Conservation (phyloP, 495 filamentous ascomycete genomes). For the Lindgomyces ingoldianus region DNA sequence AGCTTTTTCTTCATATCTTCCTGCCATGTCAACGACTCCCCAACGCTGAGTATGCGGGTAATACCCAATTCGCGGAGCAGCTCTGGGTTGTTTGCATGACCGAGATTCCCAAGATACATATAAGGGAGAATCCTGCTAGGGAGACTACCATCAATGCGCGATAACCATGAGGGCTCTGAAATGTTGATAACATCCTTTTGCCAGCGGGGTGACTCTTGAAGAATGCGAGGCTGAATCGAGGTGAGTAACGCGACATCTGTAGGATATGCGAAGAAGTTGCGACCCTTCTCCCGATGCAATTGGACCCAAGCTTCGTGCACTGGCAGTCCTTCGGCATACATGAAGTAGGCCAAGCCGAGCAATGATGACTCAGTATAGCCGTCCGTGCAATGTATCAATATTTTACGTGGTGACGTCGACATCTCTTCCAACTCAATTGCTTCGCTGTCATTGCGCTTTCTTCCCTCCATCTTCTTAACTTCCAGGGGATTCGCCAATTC, state of each 20-base stretch:
- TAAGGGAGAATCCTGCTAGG: slow-evolving; percentile 88
- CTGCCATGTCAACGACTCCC: slow-evolving; percentile 81
- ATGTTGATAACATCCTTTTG: slow-evolving; percentile 27
- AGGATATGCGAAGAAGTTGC: slow-evolving; percentile 95
- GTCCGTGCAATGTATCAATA: slow-evolving; percentile 90
- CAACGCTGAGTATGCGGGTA: slow-evolving; percentile 86
- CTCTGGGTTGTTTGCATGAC: slow-evolving; percentile 89
- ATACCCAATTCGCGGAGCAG: slow-evolving; percentile 80
- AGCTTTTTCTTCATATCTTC: slow-evolving; percentile 58
- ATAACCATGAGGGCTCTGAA: slow-evolving; percentile 73
- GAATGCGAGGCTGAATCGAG: slow-evolving; percentile 70
- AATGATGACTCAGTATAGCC: slow-evolving; percentile 94
- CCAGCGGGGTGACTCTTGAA: slow-evolving; percentile 54
- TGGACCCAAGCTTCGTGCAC: slow-evolving; percentile 83
- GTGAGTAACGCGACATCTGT: slow-evolving; percentile 80
- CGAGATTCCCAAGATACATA: slow-evolving; percentile 92
- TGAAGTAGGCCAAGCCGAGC: slow-evolving; percentile 83
- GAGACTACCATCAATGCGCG: slow-evolving; percentile 82
- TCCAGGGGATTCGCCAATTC: slow-evolving; percentile 64
- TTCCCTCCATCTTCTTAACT: slow-evolving; percentile 42
- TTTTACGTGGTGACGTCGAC: slow-evolving; percentile 48
- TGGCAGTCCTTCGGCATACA: slow-evolving; percentile 80
- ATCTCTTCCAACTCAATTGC: slow-evolving; percentile 49
- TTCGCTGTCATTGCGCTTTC: slow-evolving; percentile 40
- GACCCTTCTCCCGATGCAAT: slow-evolving; percentile 74